Evolutionary conservation across 305 asterid genomes (phyloP).

Genomic region (Fraxinus latifolia): DNA sequence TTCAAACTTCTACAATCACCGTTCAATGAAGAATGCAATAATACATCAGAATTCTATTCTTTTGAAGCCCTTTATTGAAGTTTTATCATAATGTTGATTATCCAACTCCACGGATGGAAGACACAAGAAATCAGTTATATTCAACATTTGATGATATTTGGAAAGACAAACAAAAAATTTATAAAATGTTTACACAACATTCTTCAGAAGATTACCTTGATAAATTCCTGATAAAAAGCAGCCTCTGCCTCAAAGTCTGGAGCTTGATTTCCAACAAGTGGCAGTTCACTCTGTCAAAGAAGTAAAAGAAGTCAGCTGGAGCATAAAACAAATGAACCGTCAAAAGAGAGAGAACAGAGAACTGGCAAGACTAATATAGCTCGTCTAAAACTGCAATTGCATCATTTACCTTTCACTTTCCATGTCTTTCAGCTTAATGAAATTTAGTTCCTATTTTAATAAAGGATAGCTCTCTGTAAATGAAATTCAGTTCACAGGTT

Average conservation of each 20-base stretch:
- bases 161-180: not conserved
- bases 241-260: slow-evolving; percentile 97
- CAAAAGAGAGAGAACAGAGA: not conserved
- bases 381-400: not conserved
- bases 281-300: slow-evolving; percentile 58
- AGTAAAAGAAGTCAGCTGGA: slow-evolving; percentile 14
- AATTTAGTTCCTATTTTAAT: not conserved
- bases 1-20: not conserved
- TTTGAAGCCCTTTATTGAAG: not conserved
- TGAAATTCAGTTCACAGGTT: not conserved
- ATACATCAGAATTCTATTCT: not conserved
- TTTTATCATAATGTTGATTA: not conserved
- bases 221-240: slow-evolving; percentile 86
- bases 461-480: not conserved
- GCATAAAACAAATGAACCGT: not conserved
- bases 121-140: not conserved
- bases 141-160: not conserved
- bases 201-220: slow-evolving; percentile 40
- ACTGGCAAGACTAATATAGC: not conserved
- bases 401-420: not conserved
- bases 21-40: not conserved
- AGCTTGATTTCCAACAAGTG: slow-evolving; percentile 81
- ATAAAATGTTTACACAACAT: not conserved
- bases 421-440: not conserved
- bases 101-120: not conserved